Evolutionary conservation across 192 early-diverging fungal species (phyloP).

Genomic region (Dissophora ornata): DNA sequence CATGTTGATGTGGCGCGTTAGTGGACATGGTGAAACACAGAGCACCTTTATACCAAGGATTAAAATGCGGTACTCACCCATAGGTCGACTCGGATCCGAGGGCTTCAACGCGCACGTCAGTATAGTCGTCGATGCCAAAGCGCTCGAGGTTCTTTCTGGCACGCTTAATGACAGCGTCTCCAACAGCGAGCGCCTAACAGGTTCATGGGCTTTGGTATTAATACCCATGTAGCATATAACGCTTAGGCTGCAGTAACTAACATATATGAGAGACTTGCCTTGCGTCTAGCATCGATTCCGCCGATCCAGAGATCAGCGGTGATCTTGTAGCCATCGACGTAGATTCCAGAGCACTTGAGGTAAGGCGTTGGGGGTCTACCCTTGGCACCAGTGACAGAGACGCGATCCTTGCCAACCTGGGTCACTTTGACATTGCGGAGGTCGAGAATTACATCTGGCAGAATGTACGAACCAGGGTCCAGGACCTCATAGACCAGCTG

Average conservation of each 20-base stretch:
- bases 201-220: neutral
- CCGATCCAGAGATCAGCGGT: constrained; percentile 68
- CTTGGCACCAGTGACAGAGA: constrained; percentile 68
- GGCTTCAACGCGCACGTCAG: constrained; percentile 65
- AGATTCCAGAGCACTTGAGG: constrained; percentile 73
- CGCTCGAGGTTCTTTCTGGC: constrained; percentile 56
- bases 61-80: too few relatives aligned
- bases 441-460: constrained; percentile 75
- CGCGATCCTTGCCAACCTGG: constrained; percentile 67
- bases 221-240: neutral
- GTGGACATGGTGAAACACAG: too few relatives aligned
- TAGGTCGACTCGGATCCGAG: constrained; percentile 70
- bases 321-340: constrained; percentile 69
- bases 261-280: constrained; percentile 38
- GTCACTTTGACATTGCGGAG: constrained; percentile 64
- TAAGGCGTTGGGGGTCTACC: constrained; percentile 67
- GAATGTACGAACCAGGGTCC: constrained; percentile 71
- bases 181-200: constrained; percentile 62
- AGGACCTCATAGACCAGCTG: constrained; percentile 75
- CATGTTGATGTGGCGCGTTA: too few relatives aligned
- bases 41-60: too few relatives aligned
- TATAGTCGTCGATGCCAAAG: constrained; percentile 61
- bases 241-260: too few relatives aligned
- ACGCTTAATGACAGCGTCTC: constrained; percentile 64
- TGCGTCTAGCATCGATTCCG: constrained; percentile 68